Evolutionary conservation across 2,329 filamentous ascomycete species (phyloP).

Genomic region (Stylonectria norvegica): DNA sequence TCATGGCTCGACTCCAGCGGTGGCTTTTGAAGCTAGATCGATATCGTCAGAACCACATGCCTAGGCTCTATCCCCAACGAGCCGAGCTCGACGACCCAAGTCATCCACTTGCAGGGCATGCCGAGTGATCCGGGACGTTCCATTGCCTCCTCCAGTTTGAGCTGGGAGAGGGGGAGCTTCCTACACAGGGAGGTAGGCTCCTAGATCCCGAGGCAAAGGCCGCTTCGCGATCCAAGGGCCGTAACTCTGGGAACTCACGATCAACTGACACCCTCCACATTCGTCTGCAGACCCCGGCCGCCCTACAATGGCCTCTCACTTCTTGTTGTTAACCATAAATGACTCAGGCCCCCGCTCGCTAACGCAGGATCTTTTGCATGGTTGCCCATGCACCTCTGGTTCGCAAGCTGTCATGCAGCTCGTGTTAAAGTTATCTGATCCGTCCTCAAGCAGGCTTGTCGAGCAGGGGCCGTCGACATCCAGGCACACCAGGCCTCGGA

Average conservation of each 20-base stretch:
- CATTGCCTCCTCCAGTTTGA: neutral
- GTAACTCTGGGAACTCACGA: neutral
- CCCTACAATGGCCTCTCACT: neutral
- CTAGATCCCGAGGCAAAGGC: neutral
- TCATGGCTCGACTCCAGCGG: neutral
- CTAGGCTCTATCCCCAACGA: neutral
- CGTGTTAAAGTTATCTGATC: constrained; percentile 15
- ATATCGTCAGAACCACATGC: neutral
- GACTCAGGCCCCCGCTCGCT: neutral
- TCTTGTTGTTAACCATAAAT: neutral
- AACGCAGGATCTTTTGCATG: neutral
- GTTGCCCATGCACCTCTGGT: neutral
- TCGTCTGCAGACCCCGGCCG: neutral
- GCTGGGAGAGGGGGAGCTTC: neutral
- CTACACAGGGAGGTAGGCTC: neutral
- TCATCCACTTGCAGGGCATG: neutral
- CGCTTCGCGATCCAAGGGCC: neutral
- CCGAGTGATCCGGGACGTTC: neutral
- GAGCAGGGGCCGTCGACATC: neutral
- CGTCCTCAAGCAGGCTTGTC: constrained; percentile 5
- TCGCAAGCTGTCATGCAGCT: neutral
- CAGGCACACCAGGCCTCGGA: neutral
- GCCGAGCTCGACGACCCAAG: neutral
- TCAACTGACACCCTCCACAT: constrained; percentile 1
- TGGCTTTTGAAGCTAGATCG: neutral